phyloP scores from a whole-genome alignment of 108 stramenopile species.

The Parmales sp. region DNA sequence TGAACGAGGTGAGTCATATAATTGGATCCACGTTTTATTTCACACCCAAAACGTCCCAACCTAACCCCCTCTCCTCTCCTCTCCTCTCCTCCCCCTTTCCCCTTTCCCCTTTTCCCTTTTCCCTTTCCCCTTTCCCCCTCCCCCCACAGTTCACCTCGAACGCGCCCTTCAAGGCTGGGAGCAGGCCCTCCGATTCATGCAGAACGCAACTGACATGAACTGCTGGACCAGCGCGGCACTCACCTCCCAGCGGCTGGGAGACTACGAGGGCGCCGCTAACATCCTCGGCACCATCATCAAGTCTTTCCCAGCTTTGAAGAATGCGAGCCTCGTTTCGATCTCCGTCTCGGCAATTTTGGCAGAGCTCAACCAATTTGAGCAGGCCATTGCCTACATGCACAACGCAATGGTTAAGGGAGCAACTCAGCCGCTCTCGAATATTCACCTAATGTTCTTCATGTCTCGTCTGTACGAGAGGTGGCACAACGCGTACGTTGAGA shows the following conservation, averaged over 20 bases:
- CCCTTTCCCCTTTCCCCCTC: too few species aligned
- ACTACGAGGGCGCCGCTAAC: not conserved
- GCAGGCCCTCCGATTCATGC: conserved; percentile 5
- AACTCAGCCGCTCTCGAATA: not conserved
- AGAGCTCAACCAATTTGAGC: not conserved
- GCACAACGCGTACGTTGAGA: not conserved
- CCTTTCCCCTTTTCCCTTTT: too few species aligned
- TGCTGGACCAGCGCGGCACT: not conserved
- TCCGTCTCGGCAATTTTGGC: not conserved
- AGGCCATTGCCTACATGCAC: conserved; percentile 9
- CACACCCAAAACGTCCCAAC: too few species aligned
- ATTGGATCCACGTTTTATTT: too few species aligned
- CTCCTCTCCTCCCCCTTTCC: too few species aligned
- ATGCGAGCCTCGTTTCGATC: not conserved
- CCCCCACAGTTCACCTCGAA: not conserved
- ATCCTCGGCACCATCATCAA: not conserved
- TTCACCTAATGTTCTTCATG: conserved; percentile 10
- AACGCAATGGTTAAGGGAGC: conserved; percentile 1
- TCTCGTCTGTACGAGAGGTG: conserved; percentile 8
- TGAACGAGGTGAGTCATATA: not conserved
- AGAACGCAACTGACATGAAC: not conserved
- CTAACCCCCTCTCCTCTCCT: too few species aligned
- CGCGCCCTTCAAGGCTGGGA: conserved; percentile 4
- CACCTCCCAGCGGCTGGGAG: conserved; percentile 5
- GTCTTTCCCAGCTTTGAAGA: not conserved